Conservation (phyloP, 805 yeast genomes). For the Barnettozyma siamensis region DNA sequence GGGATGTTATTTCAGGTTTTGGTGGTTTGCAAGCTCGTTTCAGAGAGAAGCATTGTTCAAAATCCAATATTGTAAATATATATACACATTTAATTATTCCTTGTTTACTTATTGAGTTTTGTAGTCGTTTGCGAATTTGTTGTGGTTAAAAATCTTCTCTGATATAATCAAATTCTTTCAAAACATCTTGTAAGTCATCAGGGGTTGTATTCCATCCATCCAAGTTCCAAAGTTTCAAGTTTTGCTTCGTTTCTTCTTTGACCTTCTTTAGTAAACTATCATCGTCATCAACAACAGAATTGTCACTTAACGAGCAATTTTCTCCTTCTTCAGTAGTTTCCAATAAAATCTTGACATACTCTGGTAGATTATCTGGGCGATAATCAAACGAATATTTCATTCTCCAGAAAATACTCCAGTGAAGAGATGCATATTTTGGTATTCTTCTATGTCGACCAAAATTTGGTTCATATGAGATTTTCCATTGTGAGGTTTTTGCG, state of each 20-base stretch:
- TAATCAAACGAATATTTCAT: constrained; percentile 41
- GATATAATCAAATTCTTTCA: constrained; percentile 9
- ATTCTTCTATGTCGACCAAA: constrained; percentile 47
- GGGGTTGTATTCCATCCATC: constrained; percentile 29
- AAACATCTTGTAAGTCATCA: constrained; percentile 27
- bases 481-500: constrained; percentile 41
- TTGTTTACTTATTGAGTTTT: background rate
- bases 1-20: background rate
- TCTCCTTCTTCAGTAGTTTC: background rate
- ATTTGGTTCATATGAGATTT: constrained; percentile 45
- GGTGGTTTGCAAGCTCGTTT: background rate
- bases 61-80: constrained; percentile 8
- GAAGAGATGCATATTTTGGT: constrained; percentile 42
- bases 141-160: too few relatives aligned
- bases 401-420: constrained; percentile 64
- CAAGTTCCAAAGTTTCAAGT: constrained; percentile 25
- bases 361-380: constrained; percentile 40
- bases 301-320: background rate
- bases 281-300: constrained; percentile 9
- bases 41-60: background rate
- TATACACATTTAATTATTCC: constrained; percentile 9
- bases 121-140: background rate
- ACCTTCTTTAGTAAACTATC: constrained; percentile 9
- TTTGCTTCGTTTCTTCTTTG: constrained; percentile 11
- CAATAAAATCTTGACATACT: constrained; percentile 21